These are phyloP conservation scores for Solanum habrochaites DNA, from an alignment of 257 asterid genomes.

Conservation along the genomic window DNA sequence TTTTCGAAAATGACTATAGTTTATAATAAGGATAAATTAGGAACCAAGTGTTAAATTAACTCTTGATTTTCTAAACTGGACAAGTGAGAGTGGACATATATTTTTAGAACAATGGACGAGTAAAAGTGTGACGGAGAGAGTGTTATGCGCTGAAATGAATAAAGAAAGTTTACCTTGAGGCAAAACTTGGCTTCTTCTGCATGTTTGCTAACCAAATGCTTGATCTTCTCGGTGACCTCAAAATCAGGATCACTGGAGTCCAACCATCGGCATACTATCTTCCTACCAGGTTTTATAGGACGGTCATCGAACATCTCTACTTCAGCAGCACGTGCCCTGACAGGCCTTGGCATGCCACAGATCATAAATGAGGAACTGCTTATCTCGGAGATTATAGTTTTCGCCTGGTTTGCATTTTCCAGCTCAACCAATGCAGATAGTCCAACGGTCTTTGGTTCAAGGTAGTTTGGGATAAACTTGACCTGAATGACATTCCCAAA, in stretches of 20 bases:
- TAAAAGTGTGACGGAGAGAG: neutral
- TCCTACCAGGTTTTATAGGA: conserved; percentile 58
- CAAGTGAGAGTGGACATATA: neutral
- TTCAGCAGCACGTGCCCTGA: conserved; percentile 40
- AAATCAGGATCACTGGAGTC: conserved; percentile 43
- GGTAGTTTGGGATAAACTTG: conserved; percentile 44
- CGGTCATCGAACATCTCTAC: conserved; percentile 67
- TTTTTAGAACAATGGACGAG: neutral
- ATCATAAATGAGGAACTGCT: conserved; percentile 49
- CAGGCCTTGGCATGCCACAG: conserved; percentile 91
- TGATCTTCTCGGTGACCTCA: conserved; percentile 40
- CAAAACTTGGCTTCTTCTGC: conserved; percentile 47
- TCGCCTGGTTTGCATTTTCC: conserved; percentile 44
- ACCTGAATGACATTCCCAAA: conserved; percentile 51
- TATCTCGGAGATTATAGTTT: conserved; percentile 21
- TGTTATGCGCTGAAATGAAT: neutral
- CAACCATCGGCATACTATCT: conserved; percentile 49
- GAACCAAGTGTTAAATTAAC: neutral
- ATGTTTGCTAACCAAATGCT: conserved; percentile 30
- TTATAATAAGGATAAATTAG: neutral
- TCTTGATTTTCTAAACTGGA: neutral
- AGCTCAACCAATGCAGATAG: conserved; percentile 71
- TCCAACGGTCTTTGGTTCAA: conserved; percentile 28
- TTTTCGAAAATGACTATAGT: neutral
- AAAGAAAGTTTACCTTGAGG: conserved; percentile 29